Evolutionary conservation across 371 early-diverging fungal genomes (phyloP), one percentile per base, ranked within the genome.

Genomic region (Synchytrium microbalum): DNA sequence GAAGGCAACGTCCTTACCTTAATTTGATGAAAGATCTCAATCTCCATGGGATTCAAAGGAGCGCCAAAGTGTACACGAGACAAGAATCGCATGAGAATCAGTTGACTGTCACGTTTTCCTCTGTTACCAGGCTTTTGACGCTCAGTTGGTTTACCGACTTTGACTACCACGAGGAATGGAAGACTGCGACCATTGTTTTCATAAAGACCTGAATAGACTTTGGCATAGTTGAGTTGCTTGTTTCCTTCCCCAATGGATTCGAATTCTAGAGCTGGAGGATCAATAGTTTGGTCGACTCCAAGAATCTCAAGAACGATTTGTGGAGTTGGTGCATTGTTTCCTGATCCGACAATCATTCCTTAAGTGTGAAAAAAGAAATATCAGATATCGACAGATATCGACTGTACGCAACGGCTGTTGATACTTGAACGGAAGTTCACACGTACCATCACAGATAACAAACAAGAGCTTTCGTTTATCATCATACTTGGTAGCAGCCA

Each of bases 21-120:
- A 79, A 94, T 87, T 74, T 92, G 92, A 66, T 88, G 88, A 76
- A 88, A 95, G 19, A 96, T 80, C 61, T 93, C 96, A 25, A 90
- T 77, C 65, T 97, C 98, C 61, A 95, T 76, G 1, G 92, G 92
- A 19, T 87, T 80, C 89, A 96, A 87, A 66, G 75, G 76, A 46
- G 67, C 61, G 67, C 93, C 89, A 77, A 92, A 95, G 73, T 97
- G 95, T 10, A 99, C 92, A 75, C 93, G 92, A 78, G 92, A 91
- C 72, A 99, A 88, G 83, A 99, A 99, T 63, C 90, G 84, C 99
- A 99, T 98, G 67, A 92, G 86, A 60, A 99, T 84, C 79, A 99
- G 88, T 79, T 99, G 99, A 28, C 96, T 95, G 81, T 99, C 99
- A 70, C 99, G 91, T 83, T 99, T 99, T 69, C 99, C 99, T 54